phyloP scores from a whole-genome alignment of 257 asterid species.

The Ilex asprella region DNA sequence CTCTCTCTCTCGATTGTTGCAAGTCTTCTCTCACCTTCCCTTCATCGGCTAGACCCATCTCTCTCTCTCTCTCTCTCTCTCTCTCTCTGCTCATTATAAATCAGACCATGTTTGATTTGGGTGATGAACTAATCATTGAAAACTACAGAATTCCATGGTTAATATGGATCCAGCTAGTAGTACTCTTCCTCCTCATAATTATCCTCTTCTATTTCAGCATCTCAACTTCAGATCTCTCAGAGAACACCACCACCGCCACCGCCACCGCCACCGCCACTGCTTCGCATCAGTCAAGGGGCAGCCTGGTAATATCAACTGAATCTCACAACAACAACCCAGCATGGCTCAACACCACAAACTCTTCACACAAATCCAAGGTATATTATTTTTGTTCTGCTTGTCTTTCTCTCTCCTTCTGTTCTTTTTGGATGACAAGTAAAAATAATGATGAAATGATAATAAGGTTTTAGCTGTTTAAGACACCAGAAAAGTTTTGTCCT shows the following conservation, averaged over 20 bases:
- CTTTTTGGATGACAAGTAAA: too few species aligned
- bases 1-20: too few species aligned
- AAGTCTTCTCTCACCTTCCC: too few species aligned
- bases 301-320: background rate
- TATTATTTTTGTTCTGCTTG: too few species aligned
- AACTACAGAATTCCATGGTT: conserved; percentile 62
- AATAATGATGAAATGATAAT: too few species aligned
- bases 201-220: conserved; percentile 41
- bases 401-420: too few species aligned
- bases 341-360: conserved; percentile 16
- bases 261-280: conserved; percentile 20
- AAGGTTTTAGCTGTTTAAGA: too few species aligned
- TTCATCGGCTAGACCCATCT: too few species aligned
- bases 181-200: conserved; percentile 49
- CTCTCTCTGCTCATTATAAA: too few species aligned
- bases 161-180: conserved; percentile 67
- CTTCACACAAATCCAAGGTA: conserved; percentile 14
- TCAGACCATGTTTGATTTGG: conserved; percentile 46
- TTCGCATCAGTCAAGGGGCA: conserved; percentile 3
- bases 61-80: too few species aligned
- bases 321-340: conserved; percentile 8
- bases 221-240: conserved; percentile 27
- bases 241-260: conserved; percentile 16
- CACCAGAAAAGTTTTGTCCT: too few species aligned
- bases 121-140: conserved; percentile 58